Evolutionary conservation across 2,329 filamentous ascomycete species (phyloP).

Genomic region (Ceratocystis alfenasii): DNA sequence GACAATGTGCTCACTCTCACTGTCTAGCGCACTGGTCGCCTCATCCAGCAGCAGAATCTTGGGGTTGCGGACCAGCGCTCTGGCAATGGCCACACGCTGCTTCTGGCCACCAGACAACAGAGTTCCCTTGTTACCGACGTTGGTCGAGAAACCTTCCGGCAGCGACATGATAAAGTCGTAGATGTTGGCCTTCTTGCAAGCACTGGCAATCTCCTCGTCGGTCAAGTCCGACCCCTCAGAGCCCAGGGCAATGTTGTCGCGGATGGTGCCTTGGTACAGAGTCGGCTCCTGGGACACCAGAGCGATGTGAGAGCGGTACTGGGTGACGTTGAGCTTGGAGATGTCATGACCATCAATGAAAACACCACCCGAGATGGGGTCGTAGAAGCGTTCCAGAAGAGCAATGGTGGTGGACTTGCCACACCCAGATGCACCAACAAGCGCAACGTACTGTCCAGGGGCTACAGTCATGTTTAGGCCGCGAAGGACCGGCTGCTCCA

Average conservation of each 20-base stretch:
- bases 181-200: conserved; percentile 83
- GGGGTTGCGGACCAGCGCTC: conserved; percentile 80
- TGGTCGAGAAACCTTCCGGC: conserved; percentile 72
- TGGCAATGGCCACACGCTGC: conserved; percentile 85
- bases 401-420: conserved; percentile 92
- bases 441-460: conserved; percentile 71
- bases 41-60: conserved; percentile 77
- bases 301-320: conserved; percentile 72
- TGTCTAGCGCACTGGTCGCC: conserved; percentile 66
- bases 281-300: conserved; percentile 93
- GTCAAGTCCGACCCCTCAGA: conserved; percentile 50
- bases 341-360: conserved; percentile 77
- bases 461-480: conserved; percentile 64
- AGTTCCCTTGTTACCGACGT: conserved; percentile 76
- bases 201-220: conserved; percentile 61
- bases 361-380: conserved; percentile 68
- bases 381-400: conserved; percentile 87
- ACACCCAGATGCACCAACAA: conserved; percentile 89
- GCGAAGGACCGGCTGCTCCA: conserved; percentile 81
- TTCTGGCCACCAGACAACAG: conserved; percentile 87
- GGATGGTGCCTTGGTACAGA: conserved; percentile 82
- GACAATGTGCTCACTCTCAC: conserved; percentile 66
- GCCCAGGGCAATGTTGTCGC: conserved; percentile 79
- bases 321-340: conserved; percentile 65
- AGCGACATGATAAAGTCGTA: conserved; percentile 82